Base-by-base conservation (phyloP, 352 stramenopile genomes). In the Peronosclerospora sorghi region DNA sequence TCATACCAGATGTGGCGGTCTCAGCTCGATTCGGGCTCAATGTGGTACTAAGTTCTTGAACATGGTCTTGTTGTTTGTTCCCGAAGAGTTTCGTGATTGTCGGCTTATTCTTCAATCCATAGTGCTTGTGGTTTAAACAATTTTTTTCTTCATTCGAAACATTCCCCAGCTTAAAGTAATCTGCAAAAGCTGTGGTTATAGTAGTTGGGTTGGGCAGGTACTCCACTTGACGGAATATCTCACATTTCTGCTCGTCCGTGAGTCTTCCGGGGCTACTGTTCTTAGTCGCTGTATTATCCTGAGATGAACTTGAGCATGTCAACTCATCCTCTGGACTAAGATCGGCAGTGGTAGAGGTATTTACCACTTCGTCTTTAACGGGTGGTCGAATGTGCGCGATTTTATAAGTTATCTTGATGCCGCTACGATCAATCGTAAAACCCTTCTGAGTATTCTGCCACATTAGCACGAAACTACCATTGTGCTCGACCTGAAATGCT, bases 361-460 rank as follows among this genome's bases (percentile, higher is more conserved):
- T 47, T 32, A 27, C 15, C 0, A 21, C 15, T 21, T 30, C n/a
- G n/a, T 51, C 10, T 9, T 45, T 18, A 24, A 34, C 35, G 5
- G 64, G 37, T 13, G 60, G 51, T 3, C 75, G 66, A 23, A 56
- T 66, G 35, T 87, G 75, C 0, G 45, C 43, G 13, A 87, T 65
- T 0, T 71, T 55, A 38, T 84, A 87, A 20, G 47, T 45, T 27
- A 87, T 68, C 39, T 78, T 83, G 41, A 87, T 71, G 8, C 64
- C 64, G 19, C 54, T 76, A 32, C 65, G 62, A 38, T 85, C 72
- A 20, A 85, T 51, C 15, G 50, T 68, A 46, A 85, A 81, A 2
- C 60, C 59, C 30, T 78, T 83, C 23, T 84, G 72, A 5, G 71
- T 80, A 35, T 87, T 87, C 18, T 66, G 48, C 77, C 77, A 90